Evolutionary conservation across 2,329 filamentous ascomycete genomes (phyloP), one percentile per base, ranked within the genome.

Genomic region (Fusarium bactridioides): DNA sequence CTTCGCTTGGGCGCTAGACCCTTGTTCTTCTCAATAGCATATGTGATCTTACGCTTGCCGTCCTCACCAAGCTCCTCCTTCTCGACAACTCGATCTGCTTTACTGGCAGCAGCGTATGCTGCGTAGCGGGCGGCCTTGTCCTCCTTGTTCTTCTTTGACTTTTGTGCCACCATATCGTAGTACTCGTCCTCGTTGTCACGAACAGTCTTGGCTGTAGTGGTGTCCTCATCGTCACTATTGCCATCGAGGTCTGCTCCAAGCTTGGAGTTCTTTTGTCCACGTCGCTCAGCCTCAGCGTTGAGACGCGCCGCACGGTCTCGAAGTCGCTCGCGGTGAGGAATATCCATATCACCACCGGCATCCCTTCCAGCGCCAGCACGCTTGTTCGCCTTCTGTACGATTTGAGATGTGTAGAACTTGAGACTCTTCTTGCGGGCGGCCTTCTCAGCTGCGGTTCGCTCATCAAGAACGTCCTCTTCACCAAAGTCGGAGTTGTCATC

Each of bases 1-100:
- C 93, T 97, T 72, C 95, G 88, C 82, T 93, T 92, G 51, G 95
- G 94, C 66, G 94, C 91, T 71, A 99, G 85, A 37, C 96, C 96
- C 88, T 98, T 98, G 84, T 99, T 99, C 90, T 98, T 98, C 84
- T 95, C 90, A 79, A 99, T 99, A 75, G 91, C 89, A 83, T 98
- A 98, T 23, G 90, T 93, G 80, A 99, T 97, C 82, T 94, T 94
- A 67, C 97, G 88, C 85, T 98, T 97, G 67, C 95, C 95, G 77
- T 97, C 94, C 64, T 90, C 86, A 45, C 93, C 94, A 47, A 97
- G 81, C 77, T 88, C 86, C 78, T 93, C 92, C 67, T 90, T 86
- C 75, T 91, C 88, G 3, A 92, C 86, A 4, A 92, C 84, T 8
- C 88, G 86, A 68, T 92, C 87, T 58, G 89, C 86, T 71, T 92